Conservation (phyloP, 768 basidiomycete genomes). For the Pholiota conissans region DNA sequence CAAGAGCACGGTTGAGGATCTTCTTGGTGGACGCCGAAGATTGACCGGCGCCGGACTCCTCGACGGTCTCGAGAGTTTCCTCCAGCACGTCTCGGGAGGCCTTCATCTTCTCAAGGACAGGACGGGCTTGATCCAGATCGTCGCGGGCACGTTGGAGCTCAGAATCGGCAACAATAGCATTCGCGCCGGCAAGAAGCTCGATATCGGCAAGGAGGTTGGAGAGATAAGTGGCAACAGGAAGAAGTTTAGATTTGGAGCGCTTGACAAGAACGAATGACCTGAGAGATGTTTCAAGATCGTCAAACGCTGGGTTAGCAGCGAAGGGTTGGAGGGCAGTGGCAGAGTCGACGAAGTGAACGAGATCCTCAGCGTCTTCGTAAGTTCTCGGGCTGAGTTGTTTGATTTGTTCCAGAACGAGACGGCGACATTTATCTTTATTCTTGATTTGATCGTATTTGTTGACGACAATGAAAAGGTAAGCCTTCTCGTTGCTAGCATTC, state of each 20-base stretch:
- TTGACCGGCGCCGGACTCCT: conserved; percentile 67
- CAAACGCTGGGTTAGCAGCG: conserved; percentile 70
- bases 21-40: conserved; percentile 55
- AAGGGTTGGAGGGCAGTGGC: conserved; percentile 68
- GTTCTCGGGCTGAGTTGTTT: conserved; percentile 90
- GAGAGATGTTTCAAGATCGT: conserved; percentile 84
- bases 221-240: conserved; percentile 91
- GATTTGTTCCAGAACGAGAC: conserved; percentile 91
- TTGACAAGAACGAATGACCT: conserved; percentile 96
- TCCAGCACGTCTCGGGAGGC: conserved; percentile 72
- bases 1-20: conserved; percentile 71
- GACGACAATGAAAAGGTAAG: conserved; percentile 97
- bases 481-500: conserved; percentile 95
- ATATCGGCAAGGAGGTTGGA: conserved; percentile 88
- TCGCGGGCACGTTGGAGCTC: conserved; percentile 73
- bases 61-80: conserved; percentile 72
- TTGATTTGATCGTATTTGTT: conserved; percentile 97
- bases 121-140: conserved; percentile 69
- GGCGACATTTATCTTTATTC: conserved; percentile 91
- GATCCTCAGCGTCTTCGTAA: conserved; percentile 85
- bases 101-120: conserved; percentile 89
- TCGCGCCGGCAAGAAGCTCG: conserved; percentile 82
- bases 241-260: conserved; percentile 93
- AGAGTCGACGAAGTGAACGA: conserved; percentile 99
- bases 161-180: conserved; percentile 79